Percentiles rank a stretch among this genome's conserved stretches.
These are phyloP conservation scores for Psilocybe azurescens DNA, from an alignment of 768 basidiomycete genomes.

Conservation along the genomic window DNA sequence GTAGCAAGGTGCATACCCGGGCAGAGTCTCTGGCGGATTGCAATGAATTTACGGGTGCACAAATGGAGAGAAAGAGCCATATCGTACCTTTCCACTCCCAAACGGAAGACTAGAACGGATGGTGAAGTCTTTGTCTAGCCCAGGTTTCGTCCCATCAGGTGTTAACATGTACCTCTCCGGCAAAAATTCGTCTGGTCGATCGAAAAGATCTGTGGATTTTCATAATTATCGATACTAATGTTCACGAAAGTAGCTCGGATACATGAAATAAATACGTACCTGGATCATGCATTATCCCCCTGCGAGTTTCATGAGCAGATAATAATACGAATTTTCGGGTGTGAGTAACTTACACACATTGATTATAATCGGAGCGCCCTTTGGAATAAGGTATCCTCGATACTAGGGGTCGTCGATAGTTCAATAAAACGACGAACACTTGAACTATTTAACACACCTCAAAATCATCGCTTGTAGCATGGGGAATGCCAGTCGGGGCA, in stretches of 20 bases:
- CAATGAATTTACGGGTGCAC: too few relatives aligned
- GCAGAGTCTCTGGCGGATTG: neutral
- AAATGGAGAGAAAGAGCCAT: too few relatives aligned
- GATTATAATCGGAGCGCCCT: neutral
- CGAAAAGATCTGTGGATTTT: neutral
- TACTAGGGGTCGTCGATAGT: neutral
- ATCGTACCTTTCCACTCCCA: neutral
- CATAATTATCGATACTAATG: neutral
- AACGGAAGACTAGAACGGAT: neutral
- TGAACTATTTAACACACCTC: neutral
- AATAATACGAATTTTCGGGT: neutral
- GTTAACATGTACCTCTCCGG: neutral
- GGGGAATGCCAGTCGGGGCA: neutral
- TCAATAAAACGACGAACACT: neutral
- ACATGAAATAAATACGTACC: neutral
- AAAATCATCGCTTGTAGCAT: neutral
- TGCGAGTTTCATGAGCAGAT: neutral
- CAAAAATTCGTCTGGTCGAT: neutral
- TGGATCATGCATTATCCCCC: neutral
- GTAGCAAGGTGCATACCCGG: neutral
- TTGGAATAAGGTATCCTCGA: neutral
- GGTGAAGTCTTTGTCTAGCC: neutral
- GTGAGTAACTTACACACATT: neutral
- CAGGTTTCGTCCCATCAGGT: neutral
- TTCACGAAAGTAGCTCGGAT: neutral